Evolutionary conservation across 2,329 filamentous ascomycete species (phyloP).

Genomic region (Podosphaera xanthii): DNA sequence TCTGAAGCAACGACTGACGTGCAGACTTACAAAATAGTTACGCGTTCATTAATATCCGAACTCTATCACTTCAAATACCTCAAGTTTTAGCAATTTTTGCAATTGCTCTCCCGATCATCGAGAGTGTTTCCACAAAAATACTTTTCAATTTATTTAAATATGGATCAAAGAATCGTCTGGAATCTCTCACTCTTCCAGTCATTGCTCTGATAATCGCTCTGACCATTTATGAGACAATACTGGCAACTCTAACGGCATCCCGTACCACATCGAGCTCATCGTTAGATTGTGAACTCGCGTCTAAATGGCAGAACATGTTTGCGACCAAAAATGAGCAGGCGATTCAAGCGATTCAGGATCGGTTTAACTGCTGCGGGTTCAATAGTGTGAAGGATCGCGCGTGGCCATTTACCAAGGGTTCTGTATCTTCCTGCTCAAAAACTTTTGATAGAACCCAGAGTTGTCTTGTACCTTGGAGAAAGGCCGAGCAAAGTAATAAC

Average conservation of each 20-base stretch:
- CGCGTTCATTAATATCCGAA: constrained; percentile 12
- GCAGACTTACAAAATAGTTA: constrained; percentile 7
- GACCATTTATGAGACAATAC: constrained; percentile 15
- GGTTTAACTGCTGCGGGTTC: constrained; percentile 43
- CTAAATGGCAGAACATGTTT: constrained; percentile 32
- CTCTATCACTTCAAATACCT: constrained; percentile 13
- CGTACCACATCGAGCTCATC: constrained; percentile 12
- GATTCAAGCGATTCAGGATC: constrained; percentile 39
- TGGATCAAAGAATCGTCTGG: constrained; percentile 6
- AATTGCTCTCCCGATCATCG: constrained; percentile 13
- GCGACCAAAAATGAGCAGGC: constrained; percentile 23
- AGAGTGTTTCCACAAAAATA: constrained; percentile 11
- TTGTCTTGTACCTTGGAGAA: constrained; percentile 34
- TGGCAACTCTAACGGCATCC: constrained; percentile 14
- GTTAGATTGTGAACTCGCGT: constrained; percentile 29
- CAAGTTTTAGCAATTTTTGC: constrained; percentile 13
- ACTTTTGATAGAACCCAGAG: constrained; percentile 10
- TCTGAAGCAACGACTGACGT: not conserved
- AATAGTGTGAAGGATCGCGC: constrained; percentile 31
- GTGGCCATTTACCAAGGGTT: constrained; percentile 31
- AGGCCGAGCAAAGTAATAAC: constrained; percentile 27
- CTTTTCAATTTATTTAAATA: constrained; percentile 8
- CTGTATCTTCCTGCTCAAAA: constrained; percentile 6
- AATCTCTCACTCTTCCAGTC: constrained; percentile 10
- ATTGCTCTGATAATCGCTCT: constrained; percentile 14